These are phyloP conservation scores for Diaporthe batatas DNA, from an alignment of 2,329 filamentous ascomycete species.

Conservation along the genomic window DNA sequence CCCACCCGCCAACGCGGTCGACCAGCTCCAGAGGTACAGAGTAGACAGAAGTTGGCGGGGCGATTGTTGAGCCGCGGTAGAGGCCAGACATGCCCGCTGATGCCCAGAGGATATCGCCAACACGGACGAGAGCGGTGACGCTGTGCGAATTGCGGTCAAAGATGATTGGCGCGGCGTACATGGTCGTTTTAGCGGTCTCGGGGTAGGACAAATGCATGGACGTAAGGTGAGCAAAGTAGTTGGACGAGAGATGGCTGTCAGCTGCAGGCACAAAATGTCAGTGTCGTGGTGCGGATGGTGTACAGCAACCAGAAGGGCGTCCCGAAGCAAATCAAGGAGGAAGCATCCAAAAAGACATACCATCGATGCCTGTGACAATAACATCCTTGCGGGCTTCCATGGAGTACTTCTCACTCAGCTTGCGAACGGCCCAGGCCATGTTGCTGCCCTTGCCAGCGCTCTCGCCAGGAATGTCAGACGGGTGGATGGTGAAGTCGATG, in stretches of 20 bases:
- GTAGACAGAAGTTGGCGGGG: slow-evolving; percentile 81
- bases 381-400: slow-evolving; percentile 69
- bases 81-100: slow-evolving; percentile 78
- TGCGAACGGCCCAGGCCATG: slow-evolving; percentile 77
- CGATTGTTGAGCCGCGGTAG: slow-evolving; percentile 72
- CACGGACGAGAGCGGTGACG: slow-evolving; percentile 76
- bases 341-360: slow-evolving; percentile 59
- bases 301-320: slow-evolving; percentile 31
- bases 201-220: slow-evolving; percentile 72
- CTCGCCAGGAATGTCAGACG: slow-evolving; percentile 74
- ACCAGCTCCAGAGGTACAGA: slow-evolving; percentile 76
- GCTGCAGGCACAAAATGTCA: slow-evolving; percentile 60
- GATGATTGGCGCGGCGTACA: slow-evolving; percentile 79
- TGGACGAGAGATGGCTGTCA: slow-evolving; percentile 77
- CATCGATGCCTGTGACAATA: slow-evolving; percentile 79
- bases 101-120: slow-evolving; percentile 80
- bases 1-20: slow-evolving; percentile 79
- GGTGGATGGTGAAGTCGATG: slow-evolving; percentile 77
- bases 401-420: slow-evolving; percentile 73
- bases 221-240: slow-evolving; percentile 76
- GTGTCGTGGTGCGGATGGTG: slow-evolving; percentile 47
- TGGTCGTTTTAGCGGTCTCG: slow-evolving; percentile 70
- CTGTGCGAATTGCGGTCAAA: slow-evolving; percentile 80
- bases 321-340: slow-evolving; percentile 14
- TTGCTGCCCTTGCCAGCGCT: slow-evolving; percentile 83